Conservation (phyloP, 805 yeast genomes). For the Monosporozyma unispora region DNA sequence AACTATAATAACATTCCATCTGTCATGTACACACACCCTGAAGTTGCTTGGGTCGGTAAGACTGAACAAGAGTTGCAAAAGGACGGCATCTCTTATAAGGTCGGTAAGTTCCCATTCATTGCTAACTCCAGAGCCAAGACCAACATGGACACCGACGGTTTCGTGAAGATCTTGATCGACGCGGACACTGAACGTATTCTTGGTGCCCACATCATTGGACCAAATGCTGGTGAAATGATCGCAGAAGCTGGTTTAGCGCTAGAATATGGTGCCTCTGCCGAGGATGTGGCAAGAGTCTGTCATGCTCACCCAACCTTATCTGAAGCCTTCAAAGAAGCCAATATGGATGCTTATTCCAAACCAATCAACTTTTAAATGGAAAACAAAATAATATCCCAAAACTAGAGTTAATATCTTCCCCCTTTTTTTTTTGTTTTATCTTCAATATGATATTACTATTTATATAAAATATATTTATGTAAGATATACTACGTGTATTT, state of each 20-base stretch:
- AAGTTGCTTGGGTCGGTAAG: slow-evolving; percentile 99
- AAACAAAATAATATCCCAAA: no score
- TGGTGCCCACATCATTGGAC: slow-evolving; percentile 95
- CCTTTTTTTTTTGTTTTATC: no score
- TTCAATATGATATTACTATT: not conserved
- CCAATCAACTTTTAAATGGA: slow-evolving; percentile 56
- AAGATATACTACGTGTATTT: not conserved
- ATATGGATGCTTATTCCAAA: slow-evolving; percentile 82
- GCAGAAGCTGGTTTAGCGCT: slow-evolving; percentile 97
- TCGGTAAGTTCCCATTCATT: slow-evolving; percentile 96
- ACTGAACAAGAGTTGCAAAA: slow-evolving; percentile 90
- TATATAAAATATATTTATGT: not conserved
- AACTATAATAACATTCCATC: slow-evolving; percentile 97
- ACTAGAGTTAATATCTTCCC: not conserved
- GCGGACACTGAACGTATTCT: slow-evolving; percentile 93
- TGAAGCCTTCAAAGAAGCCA: slow-evolving; percentile 98
- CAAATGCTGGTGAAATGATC: slow-evolving; percentile 99
- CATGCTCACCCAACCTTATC: slow-evolving; percentile 98
- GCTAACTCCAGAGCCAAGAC: slow-evolving; percentile 99
- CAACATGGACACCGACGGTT: slow-evolving; percentile 92
- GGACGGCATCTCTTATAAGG: slow-evolving; percentile 82
- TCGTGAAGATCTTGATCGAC: slow-evolving; percentile 91
- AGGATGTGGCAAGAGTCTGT: slow-evolving; percentile 94
- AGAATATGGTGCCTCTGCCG: slow-evolving; percentile 98
- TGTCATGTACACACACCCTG: slow-evolving; percentile 99